phyloP scores from a whole-genome alignment of 2,329 filamentous ascomycete genomes.

The Arthrinium phaeospermum region DNA sequence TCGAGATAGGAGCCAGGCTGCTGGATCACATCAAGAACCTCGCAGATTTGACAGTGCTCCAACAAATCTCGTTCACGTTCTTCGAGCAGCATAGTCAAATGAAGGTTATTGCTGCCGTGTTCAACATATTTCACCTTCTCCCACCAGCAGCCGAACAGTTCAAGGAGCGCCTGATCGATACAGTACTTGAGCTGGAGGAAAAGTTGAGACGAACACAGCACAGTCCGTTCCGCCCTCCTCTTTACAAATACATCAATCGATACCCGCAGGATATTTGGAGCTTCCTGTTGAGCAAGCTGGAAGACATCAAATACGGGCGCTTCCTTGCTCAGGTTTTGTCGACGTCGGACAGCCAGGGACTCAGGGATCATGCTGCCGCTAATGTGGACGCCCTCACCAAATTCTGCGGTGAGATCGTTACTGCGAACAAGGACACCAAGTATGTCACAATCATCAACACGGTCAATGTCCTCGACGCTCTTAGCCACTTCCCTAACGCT shows the following conservation, averaged over 20 bases:
- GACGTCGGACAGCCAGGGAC: constrained; percentile 73
- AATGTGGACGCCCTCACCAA: constrained; percentile 76
- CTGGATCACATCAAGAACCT: constrained; percentile 93
- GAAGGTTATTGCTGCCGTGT: constrained; percentile 92
- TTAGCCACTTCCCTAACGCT: constrained; percentile 70
- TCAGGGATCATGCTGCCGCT: constrained; percentile 76
- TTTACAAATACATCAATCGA: constrained; percentile 92
- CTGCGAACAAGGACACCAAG: constrained; percentile 71
- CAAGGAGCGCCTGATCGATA: constrained; percentile 87
- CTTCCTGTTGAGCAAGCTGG: constrained; percentile 78
- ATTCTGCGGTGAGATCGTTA: constrained; percentile 66
- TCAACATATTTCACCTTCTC: constrained; percentile 97
- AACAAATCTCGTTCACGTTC: constrained; percentile 92
- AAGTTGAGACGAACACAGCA: constrained; percentile 84
- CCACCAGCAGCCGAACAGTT: constrained; percentile 89
- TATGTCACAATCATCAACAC: constrained; percentile 80
- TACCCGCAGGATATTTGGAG: constrained; percentile 89
- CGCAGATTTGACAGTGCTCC: constrained; percentile 78
- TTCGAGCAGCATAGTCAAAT: constrained; percentile 92
- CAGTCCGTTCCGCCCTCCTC: constrained; percentile 87
- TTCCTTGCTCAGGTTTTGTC: constrained; percentile 88
- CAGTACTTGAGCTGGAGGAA: constrained; percentile 86
- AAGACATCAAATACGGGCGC: constrained; percentile 85
- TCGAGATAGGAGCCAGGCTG: constrained; percentile 92
- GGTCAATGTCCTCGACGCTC: constrained; percentile 82